These are phyloP conservation scores for Fusarium scirpi DNA, from an alignment of 2,329 filamentous ascomycete genomes.

Conservation along the genomic window DNA sequence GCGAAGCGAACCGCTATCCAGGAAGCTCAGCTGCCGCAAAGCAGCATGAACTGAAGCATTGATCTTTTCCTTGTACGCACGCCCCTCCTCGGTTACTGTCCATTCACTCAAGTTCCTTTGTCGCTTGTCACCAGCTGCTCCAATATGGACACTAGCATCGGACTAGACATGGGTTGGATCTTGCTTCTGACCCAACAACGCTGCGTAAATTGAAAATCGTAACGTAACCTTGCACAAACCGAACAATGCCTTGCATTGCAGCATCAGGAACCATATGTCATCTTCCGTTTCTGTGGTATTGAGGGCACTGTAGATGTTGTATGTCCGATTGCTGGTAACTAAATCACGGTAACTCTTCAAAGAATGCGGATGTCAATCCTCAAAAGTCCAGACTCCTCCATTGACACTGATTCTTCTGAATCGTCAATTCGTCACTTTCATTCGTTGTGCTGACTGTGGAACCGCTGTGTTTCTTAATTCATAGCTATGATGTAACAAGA, in stretches of 20 bases:
- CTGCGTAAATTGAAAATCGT: constrained; percentile 26
- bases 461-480: constrained; percentile 42
- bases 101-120: constrained; percentile 13
- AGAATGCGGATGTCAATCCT: constrained; percentile 29
- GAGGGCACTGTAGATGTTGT: neutral
- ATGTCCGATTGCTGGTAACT: constrained; percentile 2
- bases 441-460: constrained; percentile 39
- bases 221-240: constrained; percentile 38
- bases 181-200: constrained; percentile 42
- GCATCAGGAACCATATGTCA: constrained; percentile 28
- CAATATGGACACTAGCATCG: constrained; percentile 41
- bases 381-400: constrained; percentile 18
- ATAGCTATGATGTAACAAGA: constrained; percentile 44
- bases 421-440: constrained; percentile 28
- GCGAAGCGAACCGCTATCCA: constrained; percentile 10
- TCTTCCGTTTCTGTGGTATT: neutral
- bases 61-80: constrained; percentile 18
- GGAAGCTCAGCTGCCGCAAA: constrained; percentile 12
- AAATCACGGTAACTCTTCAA: constrained; percentile 1
- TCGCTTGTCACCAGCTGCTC: constrained; percentile 37
- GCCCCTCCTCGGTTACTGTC: constrained; percentile 31
- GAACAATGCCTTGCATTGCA: constrained; percentile 35
- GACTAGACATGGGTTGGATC: constrained; percentile 41
- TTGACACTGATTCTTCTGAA: constrained; percentile 24
- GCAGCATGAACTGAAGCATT: constrained; percentile 35